phyloP scores from a whole-genome alignment of 2,329 filamentous ascomycete genomes.

The Cytospora paraplurivora region DNA sequence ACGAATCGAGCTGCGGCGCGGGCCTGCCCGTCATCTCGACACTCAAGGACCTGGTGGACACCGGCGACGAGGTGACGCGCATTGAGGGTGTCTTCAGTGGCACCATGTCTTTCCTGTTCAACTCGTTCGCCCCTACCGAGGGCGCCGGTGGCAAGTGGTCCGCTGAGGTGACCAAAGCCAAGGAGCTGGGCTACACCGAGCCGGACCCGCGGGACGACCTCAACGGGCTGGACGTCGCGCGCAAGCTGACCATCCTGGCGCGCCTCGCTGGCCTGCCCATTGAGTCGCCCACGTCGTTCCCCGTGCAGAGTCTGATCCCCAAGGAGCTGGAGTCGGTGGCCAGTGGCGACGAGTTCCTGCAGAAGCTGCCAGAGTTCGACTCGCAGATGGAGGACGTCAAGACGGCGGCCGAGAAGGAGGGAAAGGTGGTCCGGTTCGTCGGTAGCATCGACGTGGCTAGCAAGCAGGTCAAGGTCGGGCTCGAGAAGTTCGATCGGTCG shows the following conservation, averaged over 20 bases:
- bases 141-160: slow-evolving; percentile 82
- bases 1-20: slow-evolving; percentile 92
- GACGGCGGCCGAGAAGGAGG: slow-evolving; percentile 78
- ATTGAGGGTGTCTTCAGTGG: slow-evolving; percentile 98
- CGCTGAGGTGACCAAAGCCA: slow-evolving; percentile 87
- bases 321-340: slow-evolving; percentile 76
- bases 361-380: slow-evolving; percentile 79
- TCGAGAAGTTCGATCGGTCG: slow-evolving; percentile 84
- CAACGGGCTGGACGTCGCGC: slow-evolving; percentile 87
- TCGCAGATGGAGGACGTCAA: slow-evolving; percentile 88
- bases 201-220: slow-evolving; percentile 84
- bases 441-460: slow-evolving; percentile 86
- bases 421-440: slow-evolving; percentile 92
- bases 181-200: slow-evolving; percentile 89
- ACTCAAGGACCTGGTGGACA: slow-evolving; percentile 89
- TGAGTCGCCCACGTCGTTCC: slow-evolving; percentile 83
- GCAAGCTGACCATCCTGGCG: slow-evolving; percentile 93
- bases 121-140: slow-evolving; percentile 85
- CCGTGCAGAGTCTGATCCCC: slow-evolving; percentile 91
- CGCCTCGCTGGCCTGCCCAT: slow-evolving; percentile 81
- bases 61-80: slow-evolving; percentile 85
- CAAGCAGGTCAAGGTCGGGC: slow-evolving; percentile 84
- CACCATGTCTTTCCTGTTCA: slow-evolving; percentile 98
- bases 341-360: slow-evolving; percentile 84
- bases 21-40: slow-evolving; percentile 93